Evolutionary conservation across 495 filamentous ascomycete genomes (phyloP), one percentile per base, ranked within the genome.

Genomic region (Neurospora africana): DNA sequence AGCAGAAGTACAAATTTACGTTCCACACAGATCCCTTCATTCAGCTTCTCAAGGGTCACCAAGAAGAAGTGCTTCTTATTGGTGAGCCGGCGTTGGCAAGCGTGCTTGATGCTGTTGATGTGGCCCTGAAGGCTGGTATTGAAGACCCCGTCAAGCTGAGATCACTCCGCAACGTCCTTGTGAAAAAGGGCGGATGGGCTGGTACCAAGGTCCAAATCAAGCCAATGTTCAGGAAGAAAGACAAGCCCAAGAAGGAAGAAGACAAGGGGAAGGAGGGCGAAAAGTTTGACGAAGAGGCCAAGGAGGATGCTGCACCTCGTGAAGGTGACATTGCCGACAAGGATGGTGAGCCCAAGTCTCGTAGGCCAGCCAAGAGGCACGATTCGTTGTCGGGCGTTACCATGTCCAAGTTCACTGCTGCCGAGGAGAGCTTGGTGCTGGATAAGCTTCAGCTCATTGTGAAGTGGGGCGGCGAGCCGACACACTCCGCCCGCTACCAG

Each of bases 171-270:
- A 94, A 93, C 70, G 93, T 94, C 15, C 84, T 99, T 15, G 89
- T 92, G 43, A 94, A 93, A 79, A 99, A 98, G 81, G 93, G 94
- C 11, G 89, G 88, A 13, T 97, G 93, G 92, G 89, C 93, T 10
- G 95, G 95, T 1, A 99, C 95, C 5, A 99, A 99, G 81, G 95
- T 99, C 35, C 95, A 99, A 82, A 98, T 99, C 76, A 99, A 99
- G 82, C 95, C 95, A 2, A 94, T 99, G 91, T 99, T 98, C 81
- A 89, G 93, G 44, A 97, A 93, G 80, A 91, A 90, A 78, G 84
- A 85, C 13, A 87, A 91, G 70, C 79, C 80, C 21, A 74, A 80
- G 53, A 38, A 74, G 38, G 47, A 77, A 11, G 74, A 71, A 11
- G 74, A 71, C 43, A 87, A 86, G 74, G 82, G 84, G 13, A 86